These are phyloP conservation scores for Prunus mongolica DNA, from an alignment of 306 rosid species.

Conservation along the genomic window DNA sequence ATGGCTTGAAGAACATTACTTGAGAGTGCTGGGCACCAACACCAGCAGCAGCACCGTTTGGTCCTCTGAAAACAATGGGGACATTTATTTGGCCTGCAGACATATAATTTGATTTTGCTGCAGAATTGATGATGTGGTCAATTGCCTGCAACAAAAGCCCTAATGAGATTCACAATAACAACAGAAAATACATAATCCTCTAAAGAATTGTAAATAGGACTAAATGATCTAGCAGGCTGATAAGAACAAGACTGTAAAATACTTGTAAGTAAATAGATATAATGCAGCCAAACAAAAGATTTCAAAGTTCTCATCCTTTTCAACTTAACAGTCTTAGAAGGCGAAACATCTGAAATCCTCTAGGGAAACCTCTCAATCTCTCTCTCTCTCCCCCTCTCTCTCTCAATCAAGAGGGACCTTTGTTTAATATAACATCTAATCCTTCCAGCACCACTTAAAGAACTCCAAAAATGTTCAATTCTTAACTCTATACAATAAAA, in stretches of 20 bases:
- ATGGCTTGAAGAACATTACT: constrained; percentile 42
- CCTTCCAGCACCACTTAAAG: background rate
- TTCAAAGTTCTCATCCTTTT: background rate
- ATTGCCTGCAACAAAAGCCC: constrained; percentile 61
- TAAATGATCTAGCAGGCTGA: background rate
- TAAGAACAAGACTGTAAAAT: background rate
- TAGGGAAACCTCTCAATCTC: background rate
- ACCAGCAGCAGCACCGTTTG: constrained; percentile 99
- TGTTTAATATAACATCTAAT: background rate
- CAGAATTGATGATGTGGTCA: constrained; percentile 98
- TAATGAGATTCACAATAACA: background rate
- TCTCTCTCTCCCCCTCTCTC: background rate
- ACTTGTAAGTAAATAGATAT: background rate
- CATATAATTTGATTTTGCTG: constrained; percentile 96
- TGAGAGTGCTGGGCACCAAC: constrained; percentile 99
- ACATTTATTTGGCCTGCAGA: constrained; percentile 92
- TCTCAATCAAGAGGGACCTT: background rate
- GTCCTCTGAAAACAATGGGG: constrained; percentile 98
- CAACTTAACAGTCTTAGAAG: background rate
- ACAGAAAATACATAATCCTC: background rate
- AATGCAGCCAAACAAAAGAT: background rate
- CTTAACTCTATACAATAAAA: background rate
- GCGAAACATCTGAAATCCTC: background rate
- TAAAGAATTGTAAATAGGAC: background rate
- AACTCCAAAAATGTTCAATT: background rate